Base-by-base conservation (phyloP, 108 stramenopile species). In the Pseudonitzschia multiseries region DNA sequence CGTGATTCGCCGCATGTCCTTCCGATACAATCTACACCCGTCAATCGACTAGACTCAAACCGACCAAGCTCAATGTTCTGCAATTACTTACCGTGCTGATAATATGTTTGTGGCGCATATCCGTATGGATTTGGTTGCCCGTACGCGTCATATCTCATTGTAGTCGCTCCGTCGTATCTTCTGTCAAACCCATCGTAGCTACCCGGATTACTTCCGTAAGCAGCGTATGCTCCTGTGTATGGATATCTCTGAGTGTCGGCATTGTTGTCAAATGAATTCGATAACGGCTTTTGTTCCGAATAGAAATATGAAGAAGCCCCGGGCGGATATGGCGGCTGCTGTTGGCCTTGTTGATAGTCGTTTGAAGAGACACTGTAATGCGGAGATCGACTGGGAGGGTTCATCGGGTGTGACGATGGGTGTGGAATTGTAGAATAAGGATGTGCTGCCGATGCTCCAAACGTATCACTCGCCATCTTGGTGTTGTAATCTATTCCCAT, bases 381-480 rank as follows among this genome's bases (percentile, higher is more conserved):
- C 31, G 12, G 14, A 14, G 57, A 15, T 31, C 24, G 64, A 44
- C 40, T 22, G 12, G 33, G 18, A 41, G 31, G 18, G 64, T 42
- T 65, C 5, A 13, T 9, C 5, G 64, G n/a, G 18, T 31, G 17
- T 24, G 32, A 36, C 40, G 9, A 4, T n/a, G 64, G n/a, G 18
- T 31, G 17, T 24, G 32, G 40, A 12, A 51, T 3, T n/a, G 50
- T 9, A 51, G 50, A 36, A 54, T 54, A 54, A 0, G 53, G 53
- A 0, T 54, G n/a, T 15, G 53, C n/a, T 54, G 24, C 53, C 24
- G 53, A 22, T 31, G 24, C 8, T 14, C 28, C 57, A 59, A 65
- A 65, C 13, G 64, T 65, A 40, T 65, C 64, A 20, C 17, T 44
- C 21, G 64, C 64, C 31, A 65, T 65, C 31, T 65, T 65, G 18